phyloP scores from a whole-genome alignment of 345 rosid species.

The sweet orange (Citrus sinensis) region DVS_A1.0 CM039162.1:31803501-31804000 shows the following conservation, averaged over 20 bases:
- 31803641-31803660: too few relatives aligned
- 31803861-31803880: background rate
- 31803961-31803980: background rate
- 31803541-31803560: background rate
- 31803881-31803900: background rate
- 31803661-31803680: too few relatives aligned
- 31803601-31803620: background rate
- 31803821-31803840: background rate
- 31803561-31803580: constrained; percentile 22
- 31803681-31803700: background rate
- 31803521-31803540: background rate
- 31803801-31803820: too few relatives aligned
- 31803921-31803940: background rate
- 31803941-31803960: background rate
- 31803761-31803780: too few relatives aligned
- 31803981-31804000: background rate
- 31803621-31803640: constrained; percentile 4
- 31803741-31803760: too few relatives aligned
- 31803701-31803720: constrained; percentile 1
- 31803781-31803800: background rate
- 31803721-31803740: background rate
- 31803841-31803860: background rate
- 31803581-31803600: constrained; percentile 2
- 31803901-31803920: background rate
- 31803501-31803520: background rate